Evolutionary conservation across 1,284 basidiomycete genomes (phyloP).

Genomic region (Gomphus bonarii): DNA sequence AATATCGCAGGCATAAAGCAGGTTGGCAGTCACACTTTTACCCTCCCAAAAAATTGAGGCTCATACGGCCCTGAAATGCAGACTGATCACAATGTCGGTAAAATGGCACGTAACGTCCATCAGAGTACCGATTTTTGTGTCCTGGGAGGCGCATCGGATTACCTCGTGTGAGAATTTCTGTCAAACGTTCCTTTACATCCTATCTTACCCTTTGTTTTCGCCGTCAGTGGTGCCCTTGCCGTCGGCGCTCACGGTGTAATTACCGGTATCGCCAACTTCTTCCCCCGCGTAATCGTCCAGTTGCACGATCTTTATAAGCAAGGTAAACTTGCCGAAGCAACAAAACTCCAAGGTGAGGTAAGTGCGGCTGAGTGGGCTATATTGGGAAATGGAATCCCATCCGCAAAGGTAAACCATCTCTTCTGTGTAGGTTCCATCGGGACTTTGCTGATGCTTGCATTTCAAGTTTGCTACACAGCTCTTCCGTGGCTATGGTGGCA

Average conservation of each 20-base stretch:
- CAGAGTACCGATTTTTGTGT: conserved; percentile 48
- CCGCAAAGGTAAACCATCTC: conserved; percentile 66
- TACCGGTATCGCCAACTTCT: conserved; percentile 36
- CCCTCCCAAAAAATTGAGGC: neutral
- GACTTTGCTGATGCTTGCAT: neutral
- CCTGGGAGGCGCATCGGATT: conserved; percentile 53
- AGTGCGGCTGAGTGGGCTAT: conserved; percentile 11
- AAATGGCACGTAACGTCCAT: conserved; percentile 74
- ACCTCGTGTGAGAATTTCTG: conserved; percentile 39
- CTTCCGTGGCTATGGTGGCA: conserved; percentile 68
- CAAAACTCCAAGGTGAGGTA: conserved; percentile 13
- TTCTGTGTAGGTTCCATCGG: conserved; percentile 66
- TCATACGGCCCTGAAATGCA: conserved; percentile 50
- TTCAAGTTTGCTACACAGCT: conserved; percentile 57
- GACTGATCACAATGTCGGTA: conserved; percentile 88
- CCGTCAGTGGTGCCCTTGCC: conserved; percentile 4
- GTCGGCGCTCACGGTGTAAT: conserved; percentile 71
- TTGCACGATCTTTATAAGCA: conserved; percentile 33
- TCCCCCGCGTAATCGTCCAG: conserved; percentile 7
- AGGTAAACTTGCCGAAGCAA: conserved; percentile 63
- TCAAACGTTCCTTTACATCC: conserved; percentile 72
- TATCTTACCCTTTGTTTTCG: conserved; percentile 55
- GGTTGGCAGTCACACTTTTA: conserved; percentile 45
- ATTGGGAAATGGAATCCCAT: conserved; percentile 4
- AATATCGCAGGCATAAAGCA: conserved; percentile 78